Conservation (phyloP, 805 yeast species). For the Ogataea philodendri region DNA sequence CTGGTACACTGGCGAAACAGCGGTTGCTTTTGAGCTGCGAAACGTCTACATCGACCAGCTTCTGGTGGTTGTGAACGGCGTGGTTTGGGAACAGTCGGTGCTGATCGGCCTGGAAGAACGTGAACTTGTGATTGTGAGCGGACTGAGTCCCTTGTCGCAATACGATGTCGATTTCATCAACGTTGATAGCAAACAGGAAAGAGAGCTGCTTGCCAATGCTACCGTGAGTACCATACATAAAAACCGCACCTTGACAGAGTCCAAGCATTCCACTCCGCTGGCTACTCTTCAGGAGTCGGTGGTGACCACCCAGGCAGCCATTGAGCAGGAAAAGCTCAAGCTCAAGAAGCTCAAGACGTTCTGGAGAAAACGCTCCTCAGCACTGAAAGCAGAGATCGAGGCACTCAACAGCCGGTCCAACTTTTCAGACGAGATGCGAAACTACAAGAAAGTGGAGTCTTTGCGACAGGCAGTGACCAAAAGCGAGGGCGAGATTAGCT, state of each 20-base stretch:
- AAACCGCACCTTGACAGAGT: constrained; percentile 33
- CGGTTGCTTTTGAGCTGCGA: constrained; percentile 49
- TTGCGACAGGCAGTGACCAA: constrained; percentile 45
- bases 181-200: constrained; percentile 31
- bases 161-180: constrained; percentile 54
- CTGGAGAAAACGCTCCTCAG: constrained; percentile 49
- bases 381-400: constrained; percentile 58
- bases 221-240: constrained; percentile 37
- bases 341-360: constrained; percentile 59
- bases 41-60: constrained; percentile 43
- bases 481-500: constrained; percentile 37
- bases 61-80: constrained; percentile 57
- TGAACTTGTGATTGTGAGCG: constrained; percentile 57
- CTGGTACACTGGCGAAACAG: constrained; percentile 50
- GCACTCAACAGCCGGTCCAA: constrained; percentile 44
- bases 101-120: constrained; percentile 47
- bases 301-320: constrained; percentile 58
- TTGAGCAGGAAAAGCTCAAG: constrained; percentile 55
- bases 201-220: constrained; percentile 31
- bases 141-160: constrained; percentile 61
- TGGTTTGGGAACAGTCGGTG: constrained; percentile 66
- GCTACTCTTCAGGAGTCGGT: constrained; percentile 64
- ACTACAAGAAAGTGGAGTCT: constrained; percentile 49
- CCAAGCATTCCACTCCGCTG: constrained; percentile 48
- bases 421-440: constrained; percentile 56